Percentiles rank a stretch among this genome's conserved stretches.
Evolutionary conservation across 2,329 filamentous ascomycete species (phyloP).

Genomic region (Emericellopsis cladophorae): DNA sequence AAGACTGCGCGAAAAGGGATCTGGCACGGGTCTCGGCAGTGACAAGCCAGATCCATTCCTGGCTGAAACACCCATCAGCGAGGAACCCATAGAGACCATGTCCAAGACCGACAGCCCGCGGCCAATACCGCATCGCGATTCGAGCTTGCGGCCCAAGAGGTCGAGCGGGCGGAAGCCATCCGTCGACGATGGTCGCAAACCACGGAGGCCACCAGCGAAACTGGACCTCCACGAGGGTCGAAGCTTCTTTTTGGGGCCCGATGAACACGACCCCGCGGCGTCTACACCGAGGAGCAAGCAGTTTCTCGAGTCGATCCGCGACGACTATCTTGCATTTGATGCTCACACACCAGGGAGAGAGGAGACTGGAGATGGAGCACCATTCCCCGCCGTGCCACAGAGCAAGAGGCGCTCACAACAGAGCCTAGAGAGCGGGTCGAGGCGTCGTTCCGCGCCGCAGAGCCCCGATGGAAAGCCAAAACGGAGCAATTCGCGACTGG

Average conservation of each 20-base stretch:
- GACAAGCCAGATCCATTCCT: slow-evolving; percentile 33
- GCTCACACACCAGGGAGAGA: slow-evolving; percentile 10
- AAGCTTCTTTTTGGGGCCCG: not conserved
- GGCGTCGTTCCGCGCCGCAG: slow-evolving; percentile 32
- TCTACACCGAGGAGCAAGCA: slow-evolving; percentile 4
- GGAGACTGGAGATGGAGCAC: slow-evolving; percentile 49
- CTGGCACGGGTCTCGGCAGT: slow-evolving; percentile 11
- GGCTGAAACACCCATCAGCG: slow-evolving; percentile 40
- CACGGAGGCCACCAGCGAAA: slow-evolving; percentile 1
- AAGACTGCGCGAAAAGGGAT: slow-evolving; percentile 40
- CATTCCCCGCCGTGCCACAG: slow-evolving; percentile 56
- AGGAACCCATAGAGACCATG: slow-evolving; percentile 31
- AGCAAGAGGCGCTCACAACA: slow-evolving; percentile 37
- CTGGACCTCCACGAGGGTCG: slow-evolving; percentile 3
- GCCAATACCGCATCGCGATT: slow-evolving; percentile 54
- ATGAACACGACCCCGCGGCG: not conserved
- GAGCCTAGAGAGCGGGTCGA: slow-evolving; percentile 30
- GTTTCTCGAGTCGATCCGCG: slow-evolving; percentile 13
- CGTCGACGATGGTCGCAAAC: slow-evolving; percentile 16
- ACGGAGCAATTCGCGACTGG: slow-evolving; percentile 44
- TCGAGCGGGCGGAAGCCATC: slow-evolving; percentile 37
- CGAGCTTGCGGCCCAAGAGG: slow-evolving; percentile 48
- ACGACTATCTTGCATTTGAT: slow-evolving; percentile 13
- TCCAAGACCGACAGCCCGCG: slow-evolving; percentile 23
- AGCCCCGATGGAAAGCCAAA: slow-evolving; percentile 34